Percentiles rank a stretch among this genome's conserved stretches.
These are phyloP conservation scores for Sporothrix dimorphospora DNA, from an alignment of 2,329 filamentous ascomycete genomes.

Conservation along the genomic window DNA sequence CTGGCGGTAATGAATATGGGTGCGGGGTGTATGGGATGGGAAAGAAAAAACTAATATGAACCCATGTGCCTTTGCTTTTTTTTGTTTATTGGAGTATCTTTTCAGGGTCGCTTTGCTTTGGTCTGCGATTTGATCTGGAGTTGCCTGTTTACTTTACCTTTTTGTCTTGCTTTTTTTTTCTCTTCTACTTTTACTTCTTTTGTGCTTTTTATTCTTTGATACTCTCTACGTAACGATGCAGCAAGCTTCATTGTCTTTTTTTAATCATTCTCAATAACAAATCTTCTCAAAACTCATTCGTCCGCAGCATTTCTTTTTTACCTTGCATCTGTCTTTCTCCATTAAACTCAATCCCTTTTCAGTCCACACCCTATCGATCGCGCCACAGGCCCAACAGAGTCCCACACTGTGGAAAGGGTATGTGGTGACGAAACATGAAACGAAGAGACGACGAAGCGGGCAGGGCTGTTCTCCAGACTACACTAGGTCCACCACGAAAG, in stretches of 20 bases:
- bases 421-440: slow-evolving; percentile 26
- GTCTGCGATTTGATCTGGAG: background rate
- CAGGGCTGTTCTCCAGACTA: background rate
- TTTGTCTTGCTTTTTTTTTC: background rate
- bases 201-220: slow-evolving; percentile 26
- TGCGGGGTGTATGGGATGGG: background rate
- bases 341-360: background rate
- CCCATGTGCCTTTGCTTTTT: slow-evolving; percentile 2
- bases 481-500: background rate
- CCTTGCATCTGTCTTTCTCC: background rate
- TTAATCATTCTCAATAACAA: background rate
- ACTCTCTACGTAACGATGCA: slow-evolving; percentile 26
- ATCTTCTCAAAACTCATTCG: background rate
- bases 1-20: slow-evolving; percentile 29
- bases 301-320: background rate
- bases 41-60: slow-evolving; percentile 4
- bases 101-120: slow-evolving; percentile 32
- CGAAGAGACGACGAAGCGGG: background rate
- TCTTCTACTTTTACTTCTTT: background rate
- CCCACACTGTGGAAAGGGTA: background rate
- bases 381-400: background rate
- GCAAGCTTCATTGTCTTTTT: slow-evolving; percentile 1
- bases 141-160: slow-evolving; percentile 12
- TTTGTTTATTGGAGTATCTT: background rate
- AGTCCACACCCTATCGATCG: background rate